phyloP scores from a whole-genome alignment of 139 green algal species.

The Auxenochlorella protothecoides region DNA sequence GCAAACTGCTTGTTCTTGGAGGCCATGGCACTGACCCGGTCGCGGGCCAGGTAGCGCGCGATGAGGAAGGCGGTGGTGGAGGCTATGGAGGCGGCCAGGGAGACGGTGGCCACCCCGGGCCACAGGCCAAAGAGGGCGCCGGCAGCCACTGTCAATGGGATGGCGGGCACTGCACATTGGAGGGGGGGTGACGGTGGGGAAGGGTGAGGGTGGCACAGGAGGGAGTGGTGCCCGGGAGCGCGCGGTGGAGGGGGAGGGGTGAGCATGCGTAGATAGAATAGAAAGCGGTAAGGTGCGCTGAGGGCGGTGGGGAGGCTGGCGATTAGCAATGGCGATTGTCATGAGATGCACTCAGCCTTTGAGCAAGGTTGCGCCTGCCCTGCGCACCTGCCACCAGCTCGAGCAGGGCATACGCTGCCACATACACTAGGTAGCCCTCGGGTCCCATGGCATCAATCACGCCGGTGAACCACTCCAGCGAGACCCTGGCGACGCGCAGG shows the following conservation, averaged over 20 bases:
- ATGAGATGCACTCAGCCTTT: not conserved
- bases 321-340: not conserved
- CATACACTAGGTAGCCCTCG: constrained; percentile 58
- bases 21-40: constrained; percentile 43
- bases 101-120: constrained; percentile 63
- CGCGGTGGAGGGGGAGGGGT: not conserved
- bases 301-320: no score
- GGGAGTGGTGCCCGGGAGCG: not conserved
- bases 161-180: constrained; percentile 49
- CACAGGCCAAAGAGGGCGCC: constrained; percentile 76
- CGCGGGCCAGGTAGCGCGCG: constrained; percentile 73
- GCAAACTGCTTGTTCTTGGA: constrained; percentile 52
- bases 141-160: constrained; percentile 84
- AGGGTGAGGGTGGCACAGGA: not conserved
- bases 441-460: constrained; percentile 57
- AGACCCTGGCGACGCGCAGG: not conserved
- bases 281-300: no score
- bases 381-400: constrained; percentile 14
- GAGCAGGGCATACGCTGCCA: constrained; percentile 26
- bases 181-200: no score
- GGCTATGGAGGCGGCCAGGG: constrained; percentile 57
- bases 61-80: constrained; percentile 86
- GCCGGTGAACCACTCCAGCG: constrained; percentile 9
- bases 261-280: no score
- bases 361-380: not conserved